phyloP scores from a whole-genome alignment of 2,329 filamentous ascomycete species.

The Beauveria caledonica region DNA sequence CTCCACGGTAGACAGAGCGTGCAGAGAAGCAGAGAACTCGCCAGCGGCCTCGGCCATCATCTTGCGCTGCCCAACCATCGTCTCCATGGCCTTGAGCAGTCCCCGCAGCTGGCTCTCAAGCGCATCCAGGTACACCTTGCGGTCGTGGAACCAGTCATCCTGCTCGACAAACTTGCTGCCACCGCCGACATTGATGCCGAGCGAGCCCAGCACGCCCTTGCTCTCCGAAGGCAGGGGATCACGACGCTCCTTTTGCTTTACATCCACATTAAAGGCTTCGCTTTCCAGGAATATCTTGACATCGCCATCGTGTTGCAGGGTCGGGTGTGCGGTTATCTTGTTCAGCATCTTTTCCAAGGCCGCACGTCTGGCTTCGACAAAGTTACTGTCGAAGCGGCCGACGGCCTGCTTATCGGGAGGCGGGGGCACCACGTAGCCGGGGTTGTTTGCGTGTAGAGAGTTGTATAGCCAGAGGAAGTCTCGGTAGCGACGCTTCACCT shows the following conservation, averaged over 20 bases:
- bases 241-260: conserved; percentile 94
- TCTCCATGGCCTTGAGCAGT: conserved; percentile 87
- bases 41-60: conserved; percentile 86
- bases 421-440: conserved; percentile 88
- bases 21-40: conserved; percentile 89
- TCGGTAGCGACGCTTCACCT: conserved; percentile 86
- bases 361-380: conserved; percentile 85
- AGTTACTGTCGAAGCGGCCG: conserved; percentile 90
- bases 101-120: conserved; percentile 86
- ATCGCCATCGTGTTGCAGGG: conserved; percentile 86
- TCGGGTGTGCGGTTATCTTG: conserved; percentile 83
- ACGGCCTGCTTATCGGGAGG: conserved; percentile 97
- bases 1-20: conserved; percentile 86
- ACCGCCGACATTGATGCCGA: conserved; percentile 70
- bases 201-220: conserved; percentile 84
- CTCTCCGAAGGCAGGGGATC: conserved; percentile 80
- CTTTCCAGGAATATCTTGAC: conserved; percentile 96
- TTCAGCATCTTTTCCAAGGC: conserved; percentile 97
- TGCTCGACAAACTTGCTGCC: conserved; percentile 92
- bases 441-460: conserved; percentile 87
- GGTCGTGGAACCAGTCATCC: conserved; percentile 99
- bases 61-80: conserved; percentile 85
- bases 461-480: conserved; percentile 98
- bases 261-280: conserved; percentile 88
- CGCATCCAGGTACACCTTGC: conserved; percentile 87